These are phyloP conservation scores for Exidia glandulosa DNA, from an alignment of 768 basidiomycete genomes.

Conservation along the genomic window DNA sequence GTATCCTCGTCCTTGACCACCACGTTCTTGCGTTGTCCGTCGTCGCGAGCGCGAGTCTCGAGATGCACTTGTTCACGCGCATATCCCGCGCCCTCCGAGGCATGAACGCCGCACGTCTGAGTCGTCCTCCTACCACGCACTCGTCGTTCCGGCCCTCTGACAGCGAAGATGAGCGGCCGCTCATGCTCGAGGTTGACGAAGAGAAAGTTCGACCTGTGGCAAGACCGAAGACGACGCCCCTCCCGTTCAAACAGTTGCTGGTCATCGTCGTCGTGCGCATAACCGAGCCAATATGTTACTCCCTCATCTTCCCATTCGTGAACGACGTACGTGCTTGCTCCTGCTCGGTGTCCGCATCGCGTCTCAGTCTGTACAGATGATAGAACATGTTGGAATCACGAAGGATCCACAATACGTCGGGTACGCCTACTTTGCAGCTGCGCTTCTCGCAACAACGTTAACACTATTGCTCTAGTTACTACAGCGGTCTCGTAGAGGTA, in stretches of 20 bases:
- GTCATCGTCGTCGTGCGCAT: background rate
- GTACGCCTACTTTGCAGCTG: background rate
- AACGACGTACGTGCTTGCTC: background rate
- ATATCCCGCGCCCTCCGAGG: background rate
- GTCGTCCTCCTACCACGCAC: too few relatives aligned
- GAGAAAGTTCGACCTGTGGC: background rate
- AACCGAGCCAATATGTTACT: background rate
- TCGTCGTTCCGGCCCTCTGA: too few relatives aligned
- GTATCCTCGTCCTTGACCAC: background rate
- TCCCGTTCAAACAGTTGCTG: background rate
- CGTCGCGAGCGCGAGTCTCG: too few relatives aligned
- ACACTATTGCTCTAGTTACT: background rate
- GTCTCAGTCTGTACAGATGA: background rate
- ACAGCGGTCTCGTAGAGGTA: background rate
- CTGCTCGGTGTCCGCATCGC: background rate
- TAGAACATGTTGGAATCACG: background rate
- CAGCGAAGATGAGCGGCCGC: background rate
- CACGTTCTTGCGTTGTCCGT: background rate
- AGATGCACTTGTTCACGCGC: background rate
- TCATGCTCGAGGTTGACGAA: background rate
- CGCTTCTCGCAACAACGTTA: background rate
- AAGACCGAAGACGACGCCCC: background rate
- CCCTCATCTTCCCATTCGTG: background rate
- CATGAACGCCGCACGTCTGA: background rate
- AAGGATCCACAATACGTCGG: background rate